Conservation (phyloP, 768 basidiomycete species). For the Lentinula aciculospora region DNA sequence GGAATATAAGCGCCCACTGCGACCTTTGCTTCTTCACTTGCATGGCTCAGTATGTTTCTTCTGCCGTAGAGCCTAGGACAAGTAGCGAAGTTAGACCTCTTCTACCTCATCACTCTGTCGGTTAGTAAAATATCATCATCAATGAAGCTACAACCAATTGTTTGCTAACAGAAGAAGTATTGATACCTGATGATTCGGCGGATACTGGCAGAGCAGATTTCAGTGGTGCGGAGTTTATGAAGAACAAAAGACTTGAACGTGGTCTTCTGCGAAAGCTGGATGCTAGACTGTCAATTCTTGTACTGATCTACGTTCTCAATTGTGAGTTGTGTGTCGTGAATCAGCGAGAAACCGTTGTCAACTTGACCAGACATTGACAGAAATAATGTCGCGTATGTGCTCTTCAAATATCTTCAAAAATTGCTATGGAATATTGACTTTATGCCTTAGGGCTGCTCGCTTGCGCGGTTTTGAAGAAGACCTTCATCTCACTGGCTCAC, state of each 20-base stretch:
- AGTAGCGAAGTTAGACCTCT: background rate
- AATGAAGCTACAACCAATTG: too few relatives aligned
- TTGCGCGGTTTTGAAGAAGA: conserved; percentile 68
- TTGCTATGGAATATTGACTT: background rate
- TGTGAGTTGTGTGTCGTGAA: conserved; percentile 34
- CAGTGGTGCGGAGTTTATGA: background rate
- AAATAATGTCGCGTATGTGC: conserved; percentile 58
- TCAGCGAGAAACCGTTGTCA: background rate
- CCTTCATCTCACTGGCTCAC: conserved; percentile 51
- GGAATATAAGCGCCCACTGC: too few relatives aligned
- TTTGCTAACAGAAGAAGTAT: background rate
- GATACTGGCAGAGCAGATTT: background rate
- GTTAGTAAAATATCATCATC: background rate
- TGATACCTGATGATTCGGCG: background rate
- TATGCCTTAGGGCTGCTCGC: conserved; percentile 59
- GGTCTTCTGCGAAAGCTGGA: conserved; percentile 44
- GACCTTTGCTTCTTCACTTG: too few relatives aligned
- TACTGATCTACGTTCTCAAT: conserved; percentile 44
- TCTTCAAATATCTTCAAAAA: background rate
- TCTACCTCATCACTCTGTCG: background rate
- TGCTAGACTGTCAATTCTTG: conserved; percentile 39
- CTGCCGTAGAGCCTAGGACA: too few relatives aligned
- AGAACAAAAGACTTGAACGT: background rate
- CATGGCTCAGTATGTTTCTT: too few relatives aligned
- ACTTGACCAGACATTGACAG: conserved; percentile 50